phyloP scores from a whole-genome alignment of 2,329 filamentous ascomycete species.

The Myriosclerotinia duriaeana region DNA sequence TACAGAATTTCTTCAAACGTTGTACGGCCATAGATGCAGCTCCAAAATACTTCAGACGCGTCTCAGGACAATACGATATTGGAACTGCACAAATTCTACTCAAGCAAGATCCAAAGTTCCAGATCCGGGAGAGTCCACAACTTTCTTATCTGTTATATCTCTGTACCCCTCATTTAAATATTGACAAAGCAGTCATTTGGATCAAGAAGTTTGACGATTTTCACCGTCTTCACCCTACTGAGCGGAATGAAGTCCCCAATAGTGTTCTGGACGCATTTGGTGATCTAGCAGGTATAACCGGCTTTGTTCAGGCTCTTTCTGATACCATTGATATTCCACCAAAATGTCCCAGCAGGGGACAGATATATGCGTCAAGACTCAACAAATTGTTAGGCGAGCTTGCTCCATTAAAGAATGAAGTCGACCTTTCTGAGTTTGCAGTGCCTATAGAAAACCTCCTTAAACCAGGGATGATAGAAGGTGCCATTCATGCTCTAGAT shows the following conservation, averaged over 20 bases:
- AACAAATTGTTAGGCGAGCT: constrained; percentile 45
- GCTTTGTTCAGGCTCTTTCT: constrained; percentile 46
- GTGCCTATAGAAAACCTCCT: constrained; percentile 47
- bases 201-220: constrained; percentile 45
- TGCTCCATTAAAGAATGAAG: constrained; percentile 41
- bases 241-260: constrained; percentile 40
- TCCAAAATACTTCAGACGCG: too few relatives aligned
- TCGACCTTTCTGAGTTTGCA: constrained; percentile 43
- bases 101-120: too few relatives aligned
- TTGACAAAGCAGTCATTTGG: constrained; percentile 43
- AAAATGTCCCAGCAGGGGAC: constrained; percentile 44
- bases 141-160: too few relatives aligned
- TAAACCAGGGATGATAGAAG: constrained; percentile 44
- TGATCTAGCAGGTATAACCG: constrained; percentile 44
- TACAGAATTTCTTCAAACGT: too few relatives aligned
- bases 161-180: too few relatives aligned
- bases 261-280: constrained; percentile 42
- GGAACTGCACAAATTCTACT: too few relatives aligned
- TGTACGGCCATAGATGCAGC: too few relatives aligned
- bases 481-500: constrained; percentile 41
- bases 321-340: constrained; percentile 42
- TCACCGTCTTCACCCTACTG: constrained; percentile 40
- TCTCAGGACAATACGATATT: too few relatives aligned
- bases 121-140: too few relatives aligned
- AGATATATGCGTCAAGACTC: constrained; percentile 42